Evolutionary conservation across 1,139 yeast genomes (phyloP), one percentile per base, ranked within the genome.

Genomic region (Komagataea norvegica): DNA sequence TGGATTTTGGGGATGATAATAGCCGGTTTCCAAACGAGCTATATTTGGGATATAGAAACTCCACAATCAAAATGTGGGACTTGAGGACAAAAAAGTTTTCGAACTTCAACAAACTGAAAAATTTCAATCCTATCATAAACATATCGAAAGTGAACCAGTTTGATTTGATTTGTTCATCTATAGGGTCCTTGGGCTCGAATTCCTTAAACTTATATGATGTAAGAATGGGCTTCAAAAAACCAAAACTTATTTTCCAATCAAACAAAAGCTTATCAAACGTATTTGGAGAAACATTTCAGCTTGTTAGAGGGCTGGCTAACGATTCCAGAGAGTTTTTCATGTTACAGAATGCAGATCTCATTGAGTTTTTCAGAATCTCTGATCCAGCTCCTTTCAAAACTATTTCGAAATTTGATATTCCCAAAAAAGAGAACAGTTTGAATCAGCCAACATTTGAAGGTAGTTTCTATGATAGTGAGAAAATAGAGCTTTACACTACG

Each of bases 41-140:
- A 0, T 23, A 34, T 14, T 15, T 51, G 8, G 56, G 56, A 0
- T 36, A 33, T 19, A 42, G 55, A 28, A 44, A 45, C 18, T 51
- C 52, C 1, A 11, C 25, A 1, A 18, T 51, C 3, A 38, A 29
- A 19, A n/a, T 39, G 2, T 40, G 50, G 47, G 56, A 52, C 38
- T 22, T 21, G 8, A 39, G 55, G 14, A 27, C 32, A 5, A 24
- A 31, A 10, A 24, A 24, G 11, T 19, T 36, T 13, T 8, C 36
- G 5, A 28, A 10, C 6, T 14, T 25, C 8, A 16, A 19, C 6
- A 33, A 31, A n/a, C 27, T 34, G 2, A 31, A 33, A 4, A 16
- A 30, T 2, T 36, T 39, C 10, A 37, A 37, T 16, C 33, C 52
- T 4, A 24, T 52, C 3, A 45, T 43, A 2, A 48, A 42, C 15